These are phyloP conservation scores for Phytopythium chamaehyphon DNA, from an alignment of 352 stramenopile genomes.

Conservation along the genomic window DNA sequence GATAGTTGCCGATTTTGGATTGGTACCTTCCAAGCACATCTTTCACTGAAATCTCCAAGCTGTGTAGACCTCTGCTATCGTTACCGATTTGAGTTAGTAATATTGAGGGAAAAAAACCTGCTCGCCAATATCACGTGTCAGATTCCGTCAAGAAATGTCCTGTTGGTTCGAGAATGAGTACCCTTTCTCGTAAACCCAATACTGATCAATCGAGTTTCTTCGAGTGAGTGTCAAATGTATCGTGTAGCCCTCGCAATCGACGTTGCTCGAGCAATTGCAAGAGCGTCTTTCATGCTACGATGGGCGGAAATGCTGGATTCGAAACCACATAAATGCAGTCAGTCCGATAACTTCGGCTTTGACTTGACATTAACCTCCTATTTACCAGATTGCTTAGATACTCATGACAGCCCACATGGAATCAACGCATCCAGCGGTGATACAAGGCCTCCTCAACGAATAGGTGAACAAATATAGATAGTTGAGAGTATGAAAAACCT, in stretches of 20 bases:
- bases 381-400: background rate
- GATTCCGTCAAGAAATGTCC: no score
- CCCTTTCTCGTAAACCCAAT: no score
- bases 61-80: constrained; percentile 38
- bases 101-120: no score
- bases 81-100: no score
- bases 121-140: no score
- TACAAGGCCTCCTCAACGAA: no score
- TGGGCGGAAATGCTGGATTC: constrained; percentile 7
- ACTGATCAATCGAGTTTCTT: background rate
- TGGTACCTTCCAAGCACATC: constrained; percentile 21
- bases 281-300: constrained; percentile 15
- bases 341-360: constrained; percentile 21
- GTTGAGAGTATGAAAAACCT: no score
- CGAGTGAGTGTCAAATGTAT: background rate
- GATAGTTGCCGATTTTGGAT: constrained; percentile 70
- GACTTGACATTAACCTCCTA: background rate
- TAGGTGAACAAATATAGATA: no score
- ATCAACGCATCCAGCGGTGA: no score
- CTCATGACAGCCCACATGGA: no score
- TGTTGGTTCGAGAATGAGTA: no score
- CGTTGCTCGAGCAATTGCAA: constrained; percentile 34
- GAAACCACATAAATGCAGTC: constrained; percentile 7
- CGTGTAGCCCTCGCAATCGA: constrained; percentile 26
- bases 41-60: constrained; percentile 40